Conservation (phyloP, 495 filamentous ascomycete genomes). For the Podospora fimiseda region DNA sequence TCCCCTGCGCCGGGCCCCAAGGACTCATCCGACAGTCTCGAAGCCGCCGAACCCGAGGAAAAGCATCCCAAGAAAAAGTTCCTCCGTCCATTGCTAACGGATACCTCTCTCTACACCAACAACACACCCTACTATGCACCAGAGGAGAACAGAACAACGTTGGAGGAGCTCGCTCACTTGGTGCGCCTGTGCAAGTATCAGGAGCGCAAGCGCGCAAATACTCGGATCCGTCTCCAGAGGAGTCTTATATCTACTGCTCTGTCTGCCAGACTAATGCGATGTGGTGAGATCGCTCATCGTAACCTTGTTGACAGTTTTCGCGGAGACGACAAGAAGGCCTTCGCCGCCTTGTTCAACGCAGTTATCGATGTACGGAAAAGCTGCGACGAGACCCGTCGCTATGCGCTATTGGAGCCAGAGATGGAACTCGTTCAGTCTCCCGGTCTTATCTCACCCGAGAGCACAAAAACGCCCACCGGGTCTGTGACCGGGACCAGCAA, state of each 20-base stretch:
- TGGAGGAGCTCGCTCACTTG: conserved; percentile 65
- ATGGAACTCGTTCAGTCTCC: conserved; percentile 47
- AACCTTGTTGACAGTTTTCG: conserved; percentile 84
- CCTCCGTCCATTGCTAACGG: conserved; percentile 40
- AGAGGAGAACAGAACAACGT: conserved; percentile 50
- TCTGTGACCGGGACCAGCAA: conserved; percentile 32
- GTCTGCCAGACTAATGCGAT: conserved; percentile 70
- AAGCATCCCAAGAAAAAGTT: conserved; percentile 24
- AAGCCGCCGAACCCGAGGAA: conserved; percentile 19
- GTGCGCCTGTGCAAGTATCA: conserved; percentile 67
- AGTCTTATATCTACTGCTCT: conserved; percentile 67
- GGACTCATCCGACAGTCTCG: conserved; percentile 23
- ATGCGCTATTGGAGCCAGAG: conserved; percentile 63
- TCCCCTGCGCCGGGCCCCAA: conserved; percentile 20
- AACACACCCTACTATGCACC: conserved; percentile 39
- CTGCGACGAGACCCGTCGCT: conserved; percentile 64
- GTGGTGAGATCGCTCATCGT: conserved; percentile 69
- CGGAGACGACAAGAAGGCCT: conserved; percentile 82
- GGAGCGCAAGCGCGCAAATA: conserved; percentile 62
- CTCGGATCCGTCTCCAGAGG: conserved; percentile 59
- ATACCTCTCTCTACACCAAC: conserved; percentile 48
- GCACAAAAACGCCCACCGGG: conserved; percentile 33
- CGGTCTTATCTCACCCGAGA: conserved; percentile 41
- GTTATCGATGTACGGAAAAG: conserved; percentile 83
- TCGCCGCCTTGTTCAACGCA: conserved; percentile 80